Conservation (phyloP, 2,329 filamentous ascomycete genomes). For the Aspergillus sp. region DNA sequence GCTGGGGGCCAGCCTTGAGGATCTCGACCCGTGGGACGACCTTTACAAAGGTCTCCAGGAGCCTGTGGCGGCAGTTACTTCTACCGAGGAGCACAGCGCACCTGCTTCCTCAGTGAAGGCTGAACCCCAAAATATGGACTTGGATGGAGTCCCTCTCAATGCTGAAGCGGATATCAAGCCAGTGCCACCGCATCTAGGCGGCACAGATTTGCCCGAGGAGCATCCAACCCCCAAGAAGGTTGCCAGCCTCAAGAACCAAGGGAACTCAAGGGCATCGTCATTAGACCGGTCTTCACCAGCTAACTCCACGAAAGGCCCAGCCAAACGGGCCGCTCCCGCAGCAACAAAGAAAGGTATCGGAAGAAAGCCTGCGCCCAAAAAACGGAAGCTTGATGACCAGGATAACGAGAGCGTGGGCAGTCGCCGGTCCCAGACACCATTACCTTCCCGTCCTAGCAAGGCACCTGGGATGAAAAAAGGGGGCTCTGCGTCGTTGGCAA, state of each 20-base stretch:
- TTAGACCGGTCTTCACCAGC: conserved; percentile 45
- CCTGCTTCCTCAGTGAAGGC: conserved; percentile 39
- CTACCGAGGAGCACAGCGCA: conserved; percentile 23
- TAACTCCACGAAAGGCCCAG: conserved; percentile 41
- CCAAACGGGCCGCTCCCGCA: conserved; percentile 39
- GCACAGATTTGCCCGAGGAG: conserved; percentile 29
- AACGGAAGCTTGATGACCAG: conserved; percentile 45
- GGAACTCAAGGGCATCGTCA: conserved; percentile 44
- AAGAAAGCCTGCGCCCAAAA: conserved; percentile 45
- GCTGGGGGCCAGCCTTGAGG: neutral
- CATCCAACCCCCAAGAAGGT: conserved; percentile 46
- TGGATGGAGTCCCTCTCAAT: conserved; percentile 36
- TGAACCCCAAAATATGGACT: conserved; percentile 34
- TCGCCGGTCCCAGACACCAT: conserved; percentile 47
- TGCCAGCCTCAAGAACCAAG: conserved; percentile 43
- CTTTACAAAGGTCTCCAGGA: conserved; percentile 38
- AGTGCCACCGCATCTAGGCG: conserved; percentile 31
- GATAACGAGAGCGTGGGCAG: conserved; percentile 45
- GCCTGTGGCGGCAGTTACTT: conserved; percentile 16
- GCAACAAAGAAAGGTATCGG: conserved; percentile 44
- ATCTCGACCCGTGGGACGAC: conserved; percentile 38
- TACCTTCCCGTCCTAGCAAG: conserved; percentile 42
- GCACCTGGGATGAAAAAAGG: conserved; percentile 42
- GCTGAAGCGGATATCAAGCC: conserved; percentile 35
- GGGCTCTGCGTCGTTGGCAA: conserved; percentile 42